Evolutionary conservation across 192 early-diverging fungal species (phyloP), one percentile per base, ranked within the genome.

Genomic region (Rhizophagus sp.): DNA sequence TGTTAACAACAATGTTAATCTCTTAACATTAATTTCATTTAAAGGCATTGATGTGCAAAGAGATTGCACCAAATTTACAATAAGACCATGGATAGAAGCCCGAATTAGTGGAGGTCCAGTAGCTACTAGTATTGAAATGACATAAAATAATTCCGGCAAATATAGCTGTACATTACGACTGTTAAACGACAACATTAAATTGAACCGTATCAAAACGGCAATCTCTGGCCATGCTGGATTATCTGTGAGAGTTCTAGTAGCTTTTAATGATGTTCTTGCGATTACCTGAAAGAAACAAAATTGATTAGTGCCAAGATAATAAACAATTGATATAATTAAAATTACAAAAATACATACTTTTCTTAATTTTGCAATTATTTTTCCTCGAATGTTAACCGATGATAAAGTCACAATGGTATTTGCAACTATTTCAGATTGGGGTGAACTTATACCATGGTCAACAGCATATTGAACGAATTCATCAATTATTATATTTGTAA

Each of bases 211-310:
- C 75, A 98, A 84, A 19, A 96, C 93, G 0, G 94, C 93, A 81
- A 99, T 96, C 82, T 99, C 94, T n/a, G 92, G 90, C 96, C 96
- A 98, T 52, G 92, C 88, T 74, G 92, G 88, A 80, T 97, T 96
- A 36, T 95, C 90, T 1, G 93, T 90, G 22, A 99, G 87, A 44
- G 91, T 87, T 10, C 90, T 83, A 22, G 90, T 90, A 57, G 91
- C 91, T 77, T 91, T 89, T 50, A 92, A 84, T 39, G 94, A 95
- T 8, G 96, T 96, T 80, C 90, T 89, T 27, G 89, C 88, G n/a
- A 98, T 89, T 15, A 94, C 83, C 82, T 84, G n/a, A 76, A 74
- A 73, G 7, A 61, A 47, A 52, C 33, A 41, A 25, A 36, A 9
- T 36, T n/a, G 36, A 64, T 64, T 36, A 64, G 34, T 17, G 47